Conservation (phyloP, 768 basidiomycete genomes). For the Russula sp. region DNA sequence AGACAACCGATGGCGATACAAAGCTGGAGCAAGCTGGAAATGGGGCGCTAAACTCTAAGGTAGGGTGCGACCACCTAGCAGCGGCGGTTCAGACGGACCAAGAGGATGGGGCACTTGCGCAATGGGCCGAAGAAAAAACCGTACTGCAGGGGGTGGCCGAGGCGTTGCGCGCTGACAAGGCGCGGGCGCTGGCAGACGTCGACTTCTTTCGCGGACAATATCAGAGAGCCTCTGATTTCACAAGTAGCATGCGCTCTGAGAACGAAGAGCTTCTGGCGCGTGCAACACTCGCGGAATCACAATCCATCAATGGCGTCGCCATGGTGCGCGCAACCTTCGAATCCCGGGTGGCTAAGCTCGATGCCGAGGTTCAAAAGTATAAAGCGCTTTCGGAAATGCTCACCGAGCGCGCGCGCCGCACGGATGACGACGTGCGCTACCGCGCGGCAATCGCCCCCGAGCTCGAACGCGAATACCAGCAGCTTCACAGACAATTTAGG, state of each 20-base stretch:
- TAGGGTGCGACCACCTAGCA: background rate
- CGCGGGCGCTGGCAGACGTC: slow-evolving; percentile 12
- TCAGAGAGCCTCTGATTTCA: slow-evolving; percentile 17
- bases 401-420: slow-evolving; percentile 22
- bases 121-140: slow-evolving; percentile 12
- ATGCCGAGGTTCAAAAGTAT: slow-evolving; percentile 15
- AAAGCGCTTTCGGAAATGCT: slow-evolving; percentile 17
- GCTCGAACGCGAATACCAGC: slow-evolving; percentile 2
- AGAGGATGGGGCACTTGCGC: background rate
- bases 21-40: background rate
- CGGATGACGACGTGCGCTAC: slow-evolving; percentile 21
- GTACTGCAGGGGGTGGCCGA: slow-evolving; percentile 1
- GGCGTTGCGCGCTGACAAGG: slow-evolving; percentile 8
- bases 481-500: background rate
- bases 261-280: slow-evolving; percentile 22
- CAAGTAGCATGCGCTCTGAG: slow-evolving; percentile 17
- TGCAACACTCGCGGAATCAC: slow-evolving; percentile 23
- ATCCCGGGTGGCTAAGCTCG: slow-evolving; percentile 19
- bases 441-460: slow-evolving; percentile 20
- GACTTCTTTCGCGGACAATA: slow-evolving; percentile 23
- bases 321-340: slow-evolving; percentile 22
- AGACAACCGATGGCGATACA: background rate
- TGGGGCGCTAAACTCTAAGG: background rate
- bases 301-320: slow-evolving; percentile 20
- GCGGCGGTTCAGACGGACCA: slow-evolving; percentile 15